Evolutionary conservation across 164 flowering plant species (phyloP).

Genomic region (Stephania cephalantha): DNA sequence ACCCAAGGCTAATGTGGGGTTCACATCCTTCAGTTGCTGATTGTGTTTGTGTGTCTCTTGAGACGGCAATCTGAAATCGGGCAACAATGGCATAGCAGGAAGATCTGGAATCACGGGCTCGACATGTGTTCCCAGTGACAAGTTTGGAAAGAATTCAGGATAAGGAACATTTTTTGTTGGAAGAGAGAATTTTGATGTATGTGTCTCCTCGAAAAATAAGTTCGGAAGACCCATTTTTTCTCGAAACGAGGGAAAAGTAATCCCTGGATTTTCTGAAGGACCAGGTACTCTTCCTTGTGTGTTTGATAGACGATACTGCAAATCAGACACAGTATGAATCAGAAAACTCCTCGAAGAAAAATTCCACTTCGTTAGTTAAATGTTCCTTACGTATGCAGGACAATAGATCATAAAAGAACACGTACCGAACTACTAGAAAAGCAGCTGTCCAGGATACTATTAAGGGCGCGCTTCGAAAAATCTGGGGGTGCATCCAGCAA

Average conservation of each 20-base stretch:
- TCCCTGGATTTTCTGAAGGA: constrained; percentile 29
- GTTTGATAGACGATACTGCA: constrained; percentile 47
- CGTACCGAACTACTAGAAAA: constrained; percentile 47
- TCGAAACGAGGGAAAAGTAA: constrained; percentile 40
- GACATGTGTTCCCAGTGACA: constrained; percentile 56
- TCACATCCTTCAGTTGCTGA: constrained; percentile 43
- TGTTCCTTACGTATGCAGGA: background rate
- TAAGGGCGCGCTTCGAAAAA: constrained; percentile 24
- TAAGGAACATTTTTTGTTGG: constrained; percentile 34
- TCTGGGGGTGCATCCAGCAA: constrained; percentile 32
- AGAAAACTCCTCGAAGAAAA: background rate
- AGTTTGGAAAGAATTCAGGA: constrained; percentile 50
- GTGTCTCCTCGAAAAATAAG: constrained; percentile 51
- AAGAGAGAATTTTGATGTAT: constrained; percentile 39
- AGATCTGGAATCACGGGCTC: constrained; percentile 37
- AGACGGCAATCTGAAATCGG: constrained; percentile 48
- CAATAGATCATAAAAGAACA: constrained; percentile 3
- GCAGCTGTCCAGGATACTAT: constrained; percentile 25
- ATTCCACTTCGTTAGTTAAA: background rate
- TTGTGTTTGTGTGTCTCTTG: constrained; percentile 37
- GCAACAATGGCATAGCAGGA: constrained; percentile 56
- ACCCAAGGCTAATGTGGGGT: constrained; percentile 51
- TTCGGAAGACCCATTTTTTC: constrained; percentile 46
- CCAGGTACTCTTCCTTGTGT: constrained; percentile 36
- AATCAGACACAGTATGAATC: constrained; percentile 10